Conservation (phyloP, 306 rosid genomes). For the Citrullus mucosospermus region DNA sequence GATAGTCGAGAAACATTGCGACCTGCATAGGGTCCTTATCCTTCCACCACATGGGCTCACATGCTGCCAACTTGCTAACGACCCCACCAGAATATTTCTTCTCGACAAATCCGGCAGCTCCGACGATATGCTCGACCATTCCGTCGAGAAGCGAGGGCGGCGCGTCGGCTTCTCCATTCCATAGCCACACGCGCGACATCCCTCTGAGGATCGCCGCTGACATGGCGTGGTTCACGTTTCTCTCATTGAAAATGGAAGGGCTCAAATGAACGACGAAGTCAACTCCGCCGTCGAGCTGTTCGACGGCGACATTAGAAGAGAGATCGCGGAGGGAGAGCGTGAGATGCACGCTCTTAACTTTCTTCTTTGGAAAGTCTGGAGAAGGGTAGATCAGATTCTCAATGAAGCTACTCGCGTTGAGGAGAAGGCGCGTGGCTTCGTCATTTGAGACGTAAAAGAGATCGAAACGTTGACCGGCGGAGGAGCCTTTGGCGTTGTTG, state of each 20-base stretch:
- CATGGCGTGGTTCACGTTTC: conserved; percentile 10
- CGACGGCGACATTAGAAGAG: not conserved
- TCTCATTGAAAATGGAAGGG: conserved; percentile 23
- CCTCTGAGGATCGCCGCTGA: conserved; percentile 32
- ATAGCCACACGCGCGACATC: conserved; percentile 44
- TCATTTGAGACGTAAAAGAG: conserved; percentile 52
- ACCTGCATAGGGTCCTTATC: conserved; percentile 30
- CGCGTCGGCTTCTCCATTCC: conserved; percentile 31
- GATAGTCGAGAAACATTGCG: conserved; percentile 23
- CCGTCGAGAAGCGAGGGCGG: conserved; percentile 41
- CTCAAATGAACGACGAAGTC: conserved; percentile 29
- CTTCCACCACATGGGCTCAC: conserved; percentile 28
- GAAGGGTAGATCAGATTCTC: conserved; percentile 31
- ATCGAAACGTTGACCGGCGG: conserved; percentile 25
- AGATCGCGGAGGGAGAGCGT: conserved; percentile 23
- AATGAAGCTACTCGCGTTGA: conserved; percentile 36
- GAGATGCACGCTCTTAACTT: conserved; percentile 27
- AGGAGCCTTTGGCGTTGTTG: conserved; percentile 30
- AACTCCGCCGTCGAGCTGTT: not conserved
- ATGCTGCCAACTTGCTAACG: not conserved
- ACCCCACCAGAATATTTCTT: not conserved
- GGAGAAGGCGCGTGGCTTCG: conserved; percentile 36
- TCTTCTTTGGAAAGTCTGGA: conserved; percentile 19
- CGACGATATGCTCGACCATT: conserved; percentile 35
- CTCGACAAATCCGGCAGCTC: conserved; percentile 20